phyloP scores from a whole-genome alignment of 306 rosid genomes.

The Urtica urens region DNA sequence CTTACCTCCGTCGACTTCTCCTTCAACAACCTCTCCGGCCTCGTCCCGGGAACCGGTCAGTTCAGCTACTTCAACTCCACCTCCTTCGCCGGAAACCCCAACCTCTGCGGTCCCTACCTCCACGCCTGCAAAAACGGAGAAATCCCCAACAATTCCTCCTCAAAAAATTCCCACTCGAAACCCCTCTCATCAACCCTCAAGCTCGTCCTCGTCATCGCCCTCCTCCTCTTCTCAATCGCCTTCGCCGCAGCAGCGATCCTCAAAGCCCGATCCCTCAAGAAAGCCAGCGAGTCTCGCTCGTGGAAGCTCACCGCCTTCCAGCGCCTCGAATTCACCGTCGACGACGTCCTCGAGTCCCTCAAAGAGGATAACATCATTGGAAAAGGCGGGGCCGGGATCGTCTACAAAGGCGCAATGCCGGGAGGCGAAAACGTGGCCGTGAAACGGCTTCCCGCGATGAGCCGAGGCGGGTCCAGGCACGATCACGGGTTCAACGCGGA shows the following conservation, averaged over 20 bases:
- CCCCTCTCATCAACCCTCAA: constrained; percentile 69
- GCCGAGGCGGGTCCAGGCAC: constrained; percentile 47
- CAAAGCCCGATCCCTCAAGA: constrained; percentile 78
- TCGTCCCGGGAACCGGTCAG: constrained; percentile 94
- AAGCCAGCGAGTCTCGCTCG: constrained; percentile 69
- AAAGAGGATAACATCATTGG: constrained; percentile 93
- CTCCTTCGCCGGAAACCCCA: constrained; percentile 70
- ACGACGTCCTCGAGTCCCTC: constrained; percentile 75
- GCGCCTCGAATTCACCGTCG: constrained; percentile 79
- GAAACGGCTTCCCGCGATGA: constrained; percentile 79
- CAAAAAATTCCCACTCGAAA: constrained; percentile 27
- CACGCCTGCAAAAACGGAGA: constrained; percentile 78
- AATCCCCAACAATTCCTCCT: constrained; percentile 34
- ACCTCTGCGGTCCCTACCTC: constrained; percentile 85
- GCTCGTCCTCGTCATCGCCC: constrained; percentile 59
- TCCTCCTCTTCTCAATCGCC: constrained; percentile 64
- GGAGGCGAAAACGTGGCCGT: constrained; percentile 76
- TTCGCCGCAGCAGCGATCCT: constrained; percentile 71
- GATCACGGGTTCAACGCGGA: constrained; percentile 98
- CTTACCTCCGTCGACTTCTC: constrained; percentile 89
- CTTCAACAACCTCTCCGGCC: constrained; percentile 85
- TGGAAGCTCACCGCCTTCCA: constrained; percentile 92
- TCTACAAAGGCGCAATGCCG: constrained; percentile 76
- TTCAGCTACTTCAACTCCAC: constrained; percentile 94
- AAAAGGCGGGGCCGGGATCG: constrained; percentile 99